Base-by-base conservation (phyloP, 1,284 basidiomycete species). In the Ustilago loliicola region DNA sequence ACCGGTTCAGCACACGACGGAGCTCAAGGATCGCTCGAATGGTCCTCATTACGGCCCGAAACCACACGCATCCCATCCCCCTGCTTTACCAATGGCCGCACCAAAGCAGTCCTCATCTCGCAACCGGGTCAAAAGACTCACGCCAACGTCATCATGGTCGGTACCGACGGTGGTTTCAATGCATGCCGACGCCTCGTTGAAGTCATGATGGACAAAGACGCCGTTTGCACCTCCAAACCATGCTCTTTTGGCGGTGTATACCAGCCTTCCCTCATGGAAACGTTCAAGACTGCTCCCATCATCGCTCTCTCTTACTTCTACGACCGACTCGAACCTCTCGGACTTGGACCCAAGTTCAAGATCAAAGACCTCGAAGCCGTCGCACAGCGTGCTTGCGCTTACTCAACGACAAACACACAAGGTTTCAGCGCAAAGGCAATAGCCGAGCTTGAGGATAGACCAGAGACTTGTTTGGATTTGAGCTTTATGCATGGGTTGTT, bases 241-340 rank as follows among this genome's bases (percentile, higher is more conserved):
- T 99, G 96, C 87, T 95, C 96, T 1, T 99, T 99, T 88, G 93
- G 94, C 80, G 96, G 96, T 40, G 94, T 98, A 30, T 98, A 99
- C 88, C 96, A 98, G 87, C 97, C 96, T 1, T 93, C 93, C n/a
- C 89, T 98, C 30, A 89, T 94, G 77, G 93, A 96, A 77, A 93
- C 94, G 6, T 98, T 98, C 90, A 80, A 77, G 11, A 79, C 80
- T 2, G 83, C 87, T n/a, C 87, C 87, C 36, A 82, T 85, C 58
- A 72, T 84, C 32, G 80, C 82, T 11, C 74, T 83, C 13, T 98
- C 96, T 30, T 99, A 98, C 90, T 98, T 99, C 88, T 97, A 95
- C 88, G 96, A 98, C 89, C 93, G 97, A 45, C 89, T 97, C 71
- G 88, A 89, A 45, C 96, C 95, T 0, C 91, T 98, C 68, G 89